Evolutionary conservation across 225 moss, liverwort and hornwort species (phyloP).

Genomic region (Bryoerythrophyllum caledonicum): DNA sequence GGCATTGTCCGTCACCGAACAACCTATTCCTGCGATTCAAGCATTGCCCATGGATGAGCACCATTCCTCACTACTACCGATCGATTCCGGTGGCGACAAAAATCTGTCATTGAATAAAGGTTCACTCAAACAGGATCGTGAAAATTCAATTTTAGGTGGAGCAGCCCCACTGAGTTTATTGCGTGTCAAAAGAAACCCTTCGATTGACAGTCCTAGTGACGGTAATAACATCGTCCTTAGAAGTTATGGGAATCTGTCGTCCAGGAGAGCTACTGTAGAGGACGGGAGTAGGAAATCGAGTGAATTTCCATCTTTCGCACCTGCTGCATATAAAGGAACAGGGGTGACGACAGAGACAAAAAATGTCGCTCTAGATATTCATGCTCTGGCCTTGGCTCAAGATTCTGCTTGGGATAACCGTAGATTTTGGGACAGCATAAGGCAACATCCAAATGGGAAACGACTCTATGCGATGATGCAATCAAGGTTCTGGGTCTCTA

Average conservation of each 20-base stretch:
- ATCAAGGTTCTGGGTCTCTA: constrained; percentile 69
- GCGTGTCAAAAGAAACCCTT: constrained; percentile 29
- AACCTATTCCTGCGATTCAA: constrained; percentile 2
- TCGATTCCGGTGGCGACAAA: constrained; percentile 20
- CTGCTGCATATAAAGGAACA: background rate
- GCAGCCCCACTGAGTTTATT: constrained; percentile 75
- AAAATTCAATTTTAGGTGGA: constrained; percentile 38
- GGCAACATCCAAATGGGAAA: constrained; percentile 52
- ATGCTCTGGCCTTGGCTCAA: constrained; percentile 27
- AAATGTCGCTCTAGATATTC: constrained; percentile 27
- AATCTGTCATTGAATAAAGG: constrained; percentile 19
- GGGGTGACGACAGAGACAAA: background rate
- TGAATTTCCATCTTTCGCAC: background rate
- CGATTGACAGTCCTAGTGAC: constrained; percentile 9
- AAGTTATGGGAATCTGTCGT: background rate
- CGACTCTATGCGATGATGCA: constrained; percentile 54
- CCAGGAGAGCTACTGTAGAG: constrained; percentile 14
- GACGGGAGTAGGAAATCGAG: background rate
- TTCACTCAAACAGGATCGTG: constrained; percentile 11
- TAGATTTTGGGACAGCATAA: constrained; percentile 70
- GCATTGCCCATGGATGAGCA: constrained; percentile 35
- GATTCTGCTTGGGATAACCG: constrained; percentile 38
- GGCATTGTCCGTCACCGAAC: constrained; percentile 12
- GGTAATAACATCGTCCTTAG: constrained; percentile 4
- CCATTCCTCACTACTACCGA: constrained; percentile 32